Base-by-base conservation (phyloP, 177 flowering plant genomes). In the Vitis hybrid region DNA sequence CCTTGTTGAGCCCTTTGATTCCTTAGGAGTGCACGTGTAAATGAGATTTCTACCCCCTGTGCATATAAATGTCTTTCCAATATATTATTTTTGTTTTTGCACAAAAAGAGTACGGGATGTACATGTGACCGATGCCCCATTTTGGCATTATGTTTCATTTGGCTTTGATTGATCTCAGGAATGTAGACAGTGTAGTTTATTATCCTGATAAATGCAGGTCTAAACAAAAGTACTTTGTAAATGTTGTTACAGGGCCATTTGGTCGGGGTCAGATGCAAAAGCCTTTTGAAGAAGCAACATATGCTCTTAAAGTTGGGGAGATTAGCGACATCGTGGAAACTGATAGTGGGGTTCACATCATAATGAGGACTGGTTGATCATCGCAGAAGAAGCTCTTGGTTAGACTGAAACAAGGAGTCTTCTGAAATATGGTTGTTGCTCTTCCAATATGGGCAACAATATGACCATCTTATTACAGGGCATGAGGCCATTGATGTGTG, bases 301-400 rank as follows among this genome's bases (percentile, higher is more conserved):
- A 56, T 76, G 81, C 83, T 65, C 89, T 95, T 39, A 86, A 85
- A 61, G 85, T 91, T 54, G 97, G 98, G 1, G 98, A 95, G 79
- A 88, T 93, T n/a, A 93, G 99, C 62, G 93, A 93, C 73, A 86
- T 95, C 53, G 94, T 95, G 73, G 98, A 95, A 57, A 93, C 98
- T 7, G 99, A 93, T 31, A 95, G 99, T 61, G 98, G 98, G 0
- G 94, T 78, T 58, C 99, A 95, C 73, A 88, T 94, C 75, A 95
- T 95, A 68, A 26, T 74, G 83, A 91, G 97, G 82, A 91, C 96
- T 61, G 90, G 76, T 34, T 93, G 81, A 89, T 55, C 3, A 26
- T 63, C 14, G 4, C 26, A 18, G 13, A 50, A 48, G 18, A 14
- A 20, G 22, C 56, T 50, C 11, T 20, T 51, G 51, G 19, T 34